Evolutionary conservation across 768 basidiomycete species (phyloP).

Genomic region (Suillus americanus): DNA sequence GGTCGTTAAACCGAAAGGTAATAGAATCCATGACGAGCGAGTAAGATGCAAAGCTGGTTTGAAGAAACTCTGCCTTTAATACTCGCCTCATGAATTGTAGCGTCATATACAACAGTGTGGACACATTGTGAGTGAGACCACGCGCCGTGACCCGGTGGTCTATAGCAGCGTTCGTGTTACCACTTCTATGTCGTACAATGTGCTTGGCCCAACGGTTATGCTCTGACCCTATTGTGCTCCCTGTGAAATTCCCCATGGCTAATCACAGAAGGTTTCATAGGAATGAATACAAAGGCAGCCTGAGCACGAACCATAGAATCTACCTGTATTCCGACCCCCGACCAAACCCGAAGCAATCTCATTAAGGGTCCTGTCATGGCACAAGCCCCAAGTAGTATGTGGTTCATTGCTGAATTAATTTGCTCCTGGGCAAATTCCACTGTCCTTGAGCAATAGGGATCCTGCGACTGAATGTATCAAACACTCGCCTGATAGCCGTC

Average conservation of each 20-base stretch:
- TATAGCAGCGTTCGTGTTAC: neutral
- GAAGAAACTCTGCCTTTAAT: neutral
- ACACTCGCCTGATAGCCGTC: too few relatives aligned
- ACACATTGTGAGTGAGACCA: too few relatives aligned
- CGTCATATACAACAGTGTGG: too few relatives aligned
- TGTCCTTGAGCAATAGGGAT: too few relatives aligned
- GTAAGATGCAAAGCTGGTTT: neutral
- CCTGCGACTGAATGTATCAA: too few relatives aligned
- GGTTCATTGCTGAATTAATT: slow-evolving; percentile 3
- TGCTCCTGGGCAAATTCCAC: too few relatives aligned
- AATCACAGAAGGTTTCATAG: neutral
- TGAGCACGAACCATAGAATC: neutral
- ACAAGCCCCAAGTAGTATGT: too few relatives aligned
- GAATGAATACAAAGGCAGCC: neutral
- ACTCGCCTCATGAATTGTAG: neutral
- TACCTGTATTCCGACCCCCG: neutral
- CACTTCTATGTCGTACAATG: neutral
- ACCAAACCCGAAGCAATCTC: neutral
- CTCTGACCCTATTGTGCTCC: neutral
- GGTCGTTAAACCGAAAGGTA: slow-evolving; percentile 18
- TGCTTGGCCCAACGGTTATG: neutral
- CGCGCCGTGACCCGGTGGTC: neutral
- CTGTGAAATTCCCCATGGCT: too few relatives aligned
- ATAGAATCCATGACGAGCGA: neutral
- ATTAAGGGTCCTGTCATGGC: too few relatives aligned